A percentile compares a stretch with the other conserved stretches of the same genome.
phyloP scores from a whole-genome alignment of 2,329 filamentous ascomycete genomes.

The Chaetomium strumarium region DNA sequence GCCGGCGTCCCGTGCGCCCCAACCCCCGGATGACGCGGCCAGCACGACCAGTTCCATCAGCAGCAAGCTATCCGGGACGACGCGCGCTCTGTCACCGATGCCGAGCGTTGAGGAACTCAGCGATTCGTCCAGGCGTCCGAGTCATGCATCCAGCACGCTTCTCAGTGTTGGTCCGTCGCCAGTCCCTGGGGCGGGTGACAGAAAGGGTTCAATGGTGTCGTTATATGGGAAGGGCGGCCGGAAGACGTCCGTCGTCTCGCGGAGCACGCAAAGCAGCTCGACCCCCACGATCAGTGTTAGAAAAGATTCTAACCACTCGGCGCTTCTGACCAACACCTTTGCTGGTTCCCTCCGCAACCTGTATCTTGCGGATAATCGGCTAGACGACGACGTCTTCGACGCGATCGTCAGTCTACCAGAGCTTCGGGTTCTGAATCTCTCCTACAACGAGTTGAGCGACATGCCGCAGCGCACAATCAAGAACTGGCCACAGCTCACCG shows the following conservation, averaged over 20 bases:
- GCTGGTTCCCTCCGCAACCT: conserved; percentile 77
- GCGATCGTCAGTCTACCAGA: conserved; percentile 79
- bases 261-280: conserved; percentile 44
- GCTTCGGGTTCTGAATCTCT: conserved; percentile 82
- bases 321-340: conserved; percentile 79
- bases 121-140: conserved; percentile 65
- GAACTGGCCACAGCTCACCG: conserved; percentile 82
- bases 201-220: conserved; percentile 82
- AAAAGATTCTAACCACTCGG: conserved; percentile 79
- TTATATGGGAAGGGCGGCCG: conserved; percentile 72
- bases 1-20: conserved; percentile 64
- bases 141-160: conserved; percentile 72
- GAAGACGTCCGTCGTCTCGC: conserved; percentile 77
- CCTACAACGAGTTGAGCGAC: conserved; percentile 91
- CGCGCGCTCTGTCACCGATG: conserved; percentile 46
- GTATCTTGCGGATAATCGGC: conserved; percentile 85
- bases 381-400: conserved; percentile 93
- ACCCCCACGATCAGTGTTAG: conserved; percentile 50
- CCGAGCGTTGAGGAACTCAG: conserved; percentile 73
- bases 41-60: conserved; percentile 40
- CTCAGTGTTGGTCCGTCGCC: conserved; percentile 73
- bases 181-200: conserved; percentile 49
- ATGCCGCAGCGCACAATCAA: conserved; percentile 84
- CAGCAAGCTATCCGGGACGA: conserved; percentile 25
- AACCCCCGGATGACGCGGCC: conserved; percentile 49